A percentile compares a stretch with the other conserved stretches of the same genome.
Conservation (phyloP, 331 rosid species). For the Phaseolus coccineus region DNA sequence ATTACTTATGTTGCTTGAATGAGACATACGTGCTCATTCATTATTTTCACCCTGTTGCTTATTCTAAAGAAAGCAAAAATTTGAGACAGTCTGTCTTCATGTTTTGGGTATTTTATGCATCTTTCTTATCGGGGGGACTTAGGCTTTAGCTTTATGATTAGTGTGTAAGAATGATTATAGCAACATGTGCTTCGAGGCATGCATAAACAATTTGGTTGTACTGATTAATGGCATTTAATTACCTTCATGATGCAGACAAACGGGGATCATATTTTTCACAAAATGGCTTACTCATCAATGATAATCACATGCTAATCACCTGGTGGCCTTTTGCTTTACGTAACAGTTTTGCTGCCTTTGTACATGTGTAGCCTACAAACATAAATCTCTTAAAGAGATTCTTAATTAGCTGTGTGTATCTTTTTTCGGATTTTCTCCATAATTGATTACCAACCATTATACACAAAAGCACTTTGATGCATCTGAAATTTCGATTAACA, state of each 20-base stretch:
- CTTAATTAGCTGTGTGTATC: slow-evolving; percentile 61
- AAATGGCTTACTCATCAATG: slow-evolving; percentile 46
- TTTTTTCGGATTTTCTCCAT: slow-evolving; percentile 54
- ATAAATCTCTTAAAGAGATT: slow-evolving; percentile 60
- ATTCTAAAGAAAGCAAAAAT: slow-evolving; percentile 24
- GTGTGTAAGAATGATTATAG: slow-evolving; percentile 53
- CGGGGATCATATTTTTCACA: slow-evolving; percentile 47
- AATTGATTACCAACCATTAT: slow-evolving; percentile 44
- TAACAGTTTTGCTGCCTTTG: slow-evolving; percentile 42
- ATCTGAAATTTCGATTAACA: slow-evolving; percentile 11
- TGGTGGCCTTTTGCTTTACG: slow-evolving; percentile 41
- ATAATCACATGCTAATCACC: slow-evolving; percentile 70
- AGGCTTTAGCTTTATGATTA: slow-evolving; percentile 47
- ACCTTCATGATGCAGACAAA: slow-evolving; percentile 35
- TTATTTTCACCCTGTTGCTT: slow-evolving; percentile 19
- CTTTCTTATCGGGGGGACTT: slow-evolving; percentile 17
- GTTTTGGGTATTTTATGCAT: slow-evolving; percentile 7
- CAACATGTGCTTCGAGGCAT: slow-evolving; percentile 54
- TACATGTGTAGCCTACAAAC: slow-evolving; percentile 36
- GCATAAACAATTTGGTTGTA: slow-evolving; percentile 47
- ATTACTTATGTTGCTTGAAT: neutral
- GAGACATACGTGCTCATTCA: slow-evolving; percentile 8
- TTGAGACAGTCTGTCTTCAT: slow-evolving; percentile 39
- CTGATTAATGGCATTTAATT: neutral
- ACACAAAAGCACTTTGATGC: slow-evolving; percentile 35